phyloP scores from a whole-genome alignment of 2,329 filamentous ascomycete species.

The Trichoderma guizhouense region DNA sequence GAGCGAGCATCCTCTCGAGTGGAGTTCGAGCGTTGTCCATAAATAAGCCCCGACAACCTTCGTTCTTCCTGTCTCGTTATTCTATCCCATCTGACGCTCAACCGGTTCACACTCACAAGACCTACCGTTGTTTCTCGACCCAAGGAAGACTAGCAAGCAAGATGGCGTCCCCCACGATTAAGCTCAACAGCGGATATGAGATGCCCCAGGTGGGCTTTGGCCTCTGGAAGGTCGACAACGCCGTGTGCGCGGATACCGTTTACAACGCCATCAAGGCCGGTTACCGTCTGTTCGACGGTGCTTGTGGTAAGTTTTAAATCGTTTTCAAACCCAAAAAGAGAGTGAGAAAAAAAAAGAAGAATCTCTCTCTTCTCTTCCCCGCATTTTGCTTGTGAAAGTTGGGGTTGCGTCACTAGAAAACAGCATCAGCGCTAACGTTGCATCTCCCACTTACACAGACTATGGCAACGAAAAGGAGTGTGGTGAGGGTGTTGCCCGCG shows the following conservation, averaged over 20 bases:
- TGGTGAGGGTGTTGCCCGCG: slow-evolving; percentile 72
- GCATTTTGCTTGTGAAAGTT: not conserved
- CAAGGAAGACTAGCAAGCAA: slow-evolving; percentile 20
- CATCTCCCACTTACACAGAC: slow-evolving; percentile 45
- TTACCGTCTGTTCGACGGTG: slow-evolving; percentile 59
- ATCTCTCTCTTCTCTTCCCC: not conserved
- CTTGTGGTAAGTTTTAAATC: slow-evolving; percentile 45
- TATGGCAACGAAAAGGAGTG: slow-evolving; percentile 81
- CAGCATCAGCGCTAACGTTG: not conserved
- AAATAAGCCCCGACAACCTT: slow-evolving; percentile 14
- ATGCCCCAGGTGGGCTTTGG: slow-evolving; percentile 77
- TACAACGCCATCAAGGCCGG: slow-evolving; percentile 70
- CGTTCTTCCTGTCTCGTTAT: not conserved
- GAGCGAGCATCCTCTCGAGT: slow-evolving; percentile 9
- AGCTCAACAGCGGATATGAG: slow-evolving; percentile 62
- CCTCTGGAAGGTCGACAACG: slow-evolving; percentile 79
- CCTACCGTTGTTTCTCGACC: slow-evolving; percentile 14
- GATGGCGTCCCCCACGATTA: slow-evolving; percentile 48
- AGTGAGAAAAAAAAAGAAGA: not conserved
- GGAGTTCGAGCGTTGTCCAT: slow-evolving; percentile 12
- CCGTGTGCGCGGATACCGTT: slow-evolving; percentile 68
- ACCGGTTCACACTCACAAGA: not conserved
- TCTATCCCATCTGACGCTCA: not conserved
- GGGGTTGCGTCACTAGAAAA: not conserved
- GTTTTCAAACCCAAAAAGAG: not conserved